A percentile compares a stretch with the other conserved stretches of the same genome.
Conservation (phyloP, 495 filamentous ascomycete species). For the Podospora pseudopauciseta region DNA sequence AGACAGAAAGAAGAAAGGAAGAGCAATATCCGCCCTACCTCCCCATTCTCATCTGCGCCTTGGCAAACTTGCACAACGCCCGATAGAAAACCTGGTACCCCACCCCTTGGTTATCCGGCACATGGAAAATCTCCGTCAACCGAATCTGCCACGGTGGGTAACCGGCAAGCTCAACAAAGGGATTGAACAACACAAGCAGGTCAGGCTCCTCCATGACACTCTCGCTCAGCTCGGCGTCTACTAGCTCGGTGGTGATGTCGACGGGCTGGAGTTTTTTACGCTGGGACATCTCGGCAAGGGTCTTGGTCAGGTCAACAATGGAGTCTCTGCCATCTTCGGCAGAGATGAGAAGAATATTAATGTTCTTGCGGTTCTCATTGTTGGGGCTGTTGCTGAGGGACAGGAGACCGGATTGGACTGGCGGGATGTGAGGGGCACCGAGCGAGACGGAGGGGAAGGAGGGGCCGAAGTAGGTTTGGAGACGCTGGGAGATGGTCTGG, state of each 20-base stretch:
- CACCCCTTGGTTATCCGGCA: slow-evolving; percentile 69
- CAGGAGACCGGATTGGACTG: slow-evolving; percentile 44
- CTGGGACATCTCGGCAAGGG: slow-evolving; percentile 90
- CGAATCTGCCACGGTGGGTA: slow-evolving; percentile 97
- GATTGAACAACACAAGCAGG: slow-evolving; percentile 79
- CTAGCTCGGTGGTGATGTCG: slow-evolving; percentile 79
- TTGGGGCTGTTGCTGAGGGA: slow-evolving; percentile 10
- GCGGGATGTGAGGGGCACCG: slow-evolving; percentile 68
- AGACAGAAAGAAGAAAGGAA: neutral
- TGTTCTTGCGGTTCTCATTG: slow-evolving; percentile 32
- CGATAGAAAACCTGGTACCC: slow-evolving; percentile 91
- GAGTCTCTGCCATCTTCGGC: slow-evolving; percentile 87
- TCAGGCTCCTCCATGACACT: slow-evolving; percentile 80
- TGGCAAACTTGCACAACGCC: slow-evolving; percentile 76
- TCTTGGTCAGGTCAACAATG: slow-evolving; percentile 91
- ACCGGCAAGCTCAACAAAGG: slow-evolving; percentile 74
- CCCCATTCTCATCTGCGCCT: slow-evolving; percentile 85
- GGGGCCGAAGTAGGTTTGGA: slow-evolving; percentile 79
- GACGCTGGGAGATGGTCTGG: slow-evolving; percentile 63
- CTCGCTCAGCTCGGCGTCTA: slow-evolving; percentile 79
- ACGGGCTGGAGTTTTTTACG: slow-evolving; percentile 69
- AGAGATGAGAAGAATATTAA: slow-evolving; percentile 83
- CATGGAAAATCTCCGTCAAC: slow-evolving; percentile 86
- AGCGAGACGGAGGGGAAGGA: slow-evolving; percentile 63
- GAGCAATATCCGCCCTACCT: slow-evolving; percentile 46